Percentiles rank a stretch among this genome's conserved stretches.
These are phyloP conservation scores for Durusdinium trenchii DNA, from an alignment of 73 alveolate genomes.

Conservation along the genomic window DNA sequence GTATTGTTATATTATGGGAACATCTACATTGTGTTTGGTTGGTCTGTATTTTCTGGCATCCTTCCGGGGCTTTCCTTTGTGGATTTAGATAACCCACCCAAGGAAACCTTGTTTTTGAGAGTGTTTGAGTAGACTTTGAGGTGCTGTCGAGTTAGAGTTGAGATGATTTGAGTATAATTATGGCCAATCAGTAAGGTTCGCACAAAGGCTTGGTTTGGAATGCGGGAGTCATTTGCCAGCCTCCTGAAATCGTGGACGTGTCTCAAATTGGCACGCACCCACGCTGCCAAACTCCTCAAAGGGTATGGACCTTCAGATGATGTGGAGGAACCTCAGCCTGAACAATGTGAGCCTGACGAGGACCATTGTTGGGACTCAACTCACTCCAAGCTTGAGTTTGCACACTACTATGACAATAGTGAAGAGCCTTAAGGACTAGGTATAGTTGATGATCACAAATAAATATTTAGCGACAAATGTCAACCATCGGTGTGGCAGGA, in stretches of 20 bases:
- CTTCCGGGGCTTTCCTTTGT: not conserved
- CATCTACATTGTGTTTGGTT: too few relatives aligned
- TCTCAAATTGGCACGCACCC: not conserved
- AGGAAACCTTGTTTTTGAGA: not conserved
- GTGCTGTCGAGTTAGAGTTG: not conserved
- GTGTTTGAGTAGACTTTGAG: too few relatives aligned
- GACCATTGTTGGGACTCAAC: not conserved
- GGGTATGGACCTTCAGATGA: not conserved
- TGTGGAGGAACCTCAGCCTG: not conserved
- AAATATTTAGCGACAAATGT: too few relatives aligned
- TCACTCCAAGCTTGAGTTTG: not conserved
- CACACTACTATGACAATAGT: not conserved
- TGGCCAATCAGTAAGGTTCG: not conserved
- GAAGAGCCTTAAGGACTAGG: too few relatives aligned
- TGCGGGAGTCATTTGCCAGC: not conserved
- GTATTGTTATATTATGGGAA: not conserved
- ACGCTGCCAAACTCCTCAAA: not conserved
- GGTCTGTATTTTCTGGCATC: not conserved
- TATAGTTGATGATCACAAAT: too few relatives aligned
- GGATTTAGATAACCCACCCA: not conserved
- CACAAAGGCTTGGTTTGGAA: slow-evolving; percentile 34
- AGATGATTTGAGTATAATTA: not conserved
- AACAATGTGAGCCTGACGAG: not conserved
- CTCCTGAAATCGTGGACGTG: not conserved
- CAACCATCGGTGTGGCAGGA: not conserved